Evolutionary conservation across 169 alveolate species (phyloP), one percentile per base, ranked within the genome.

Genomic region (Cyclospora cayetanensis): DNA sequence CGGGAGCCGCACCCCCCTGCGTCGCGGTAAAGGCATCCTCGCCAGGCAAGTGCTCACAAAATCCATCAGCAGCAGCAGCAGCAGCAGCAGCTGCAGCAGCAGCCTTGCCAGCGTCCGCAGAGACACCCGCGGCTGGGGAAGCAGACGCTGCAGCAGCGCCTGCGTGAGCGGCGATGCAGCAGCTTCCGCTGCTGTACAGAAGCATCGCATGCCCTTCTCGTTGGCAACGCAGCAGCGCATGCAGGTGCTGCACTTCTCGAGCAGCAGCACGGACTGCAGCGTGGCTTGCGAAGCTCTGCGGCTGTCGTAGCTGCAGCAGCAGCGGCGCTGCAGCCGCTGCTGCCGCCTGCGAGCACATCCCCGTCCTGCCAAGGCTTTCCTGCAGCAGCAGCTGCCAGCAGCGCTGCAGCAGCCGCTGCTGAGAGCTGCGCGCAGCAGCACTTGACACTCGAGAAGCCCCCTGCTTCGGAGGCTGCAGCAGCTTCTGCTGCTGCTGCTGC

Each of bases 331-430:
- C 85, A 74, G 85, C 85, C 37, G 65, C 65, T 5, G 85, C 85
- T 4, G 85, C 85, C 1, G 85, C 85, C 42, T 74, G 65, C 4
- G 43, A 74, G 20, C 85, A 74, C 25, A 22, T 74, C 7, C 85
- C 85, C 7, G 63, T n/a, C 0, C 85, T 74, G 85, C 85, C 42
- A 63, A 74, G 42, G 0, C 65, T 41, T 63, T 74, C 85, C 55
- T 63, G 39, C 85, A 74, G 85, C 65, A 74, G 85, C 85, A 74
- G 52, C 65, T 37, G 37, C 85, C 85, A 74, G 85, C 85, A 74
- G n/a, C 85, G 7, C 85, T 74, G 85, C 85, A 74, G 85, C 18
- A 74, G 85, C 41, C 42, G 85, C 85, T 74, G 65, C 85, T 74
- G 85, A 5, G 85, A 41, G 37, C 65, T 22, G 29, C 85, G 85